These are phyloP conservation scores for Trypanosoma melophagium DNA, from an alignment of 208 protist species.

Conservation along the genomic window DNA sequence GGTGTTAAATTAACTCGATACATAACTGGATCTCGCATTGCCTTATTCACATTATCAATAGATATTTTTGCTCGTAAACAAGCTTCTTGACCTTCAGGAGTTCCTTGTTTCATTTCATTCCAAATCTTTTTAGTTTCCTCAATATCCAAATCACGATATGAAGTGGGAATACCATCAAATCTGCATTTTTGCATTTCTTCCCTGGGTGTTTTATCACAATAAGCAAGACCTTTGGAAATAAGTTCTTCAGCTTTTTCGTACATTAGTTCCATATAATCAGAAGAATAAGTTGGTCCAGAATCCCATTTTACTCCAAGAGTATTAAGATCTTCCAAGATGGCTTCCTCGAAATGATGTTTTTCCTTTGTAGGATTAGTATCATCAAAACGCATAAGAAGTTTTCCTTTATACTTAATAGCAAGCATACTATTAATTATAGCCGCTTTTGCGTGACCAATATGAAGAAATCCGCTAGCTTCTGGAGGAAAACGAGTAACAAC, in stretches of 20 bases:
- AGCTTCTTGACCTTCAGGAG: constrained; percentile 87
- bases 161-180: constrained; percentile 90
- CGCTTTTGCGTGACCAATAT: constrained; percentile 99
- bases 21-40: constrained; percentile 97
- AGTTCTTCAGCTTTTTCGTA: constrained; percentile 88
- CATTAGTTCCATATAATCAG: constrained; percentile 97
- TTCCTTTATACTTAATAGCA: constrained; percentile 95
- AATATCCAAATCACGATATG: constrained; percentile 82
- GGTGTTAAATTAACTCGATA: constrained; percentile 94
- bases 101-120: constrained; percentile 93
- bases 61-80: constrained; percentile 98
- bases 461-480: constrained; percentile 96
- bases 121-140: constrained; percentile 96
- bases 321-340: constrained; percentile 95
- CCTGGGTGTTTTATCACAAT: constrained; percentile 96
- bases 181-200: constrained; percentile 95
- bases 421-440: constrained; percentile 98
- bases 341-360: constrained; percentile 95
- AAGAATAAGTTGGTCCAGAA: constrained; percentile 92
- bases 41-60: constrained; percentile 93
- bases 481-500: constrained; percentile 97
- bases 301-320: constrained; percentile 92
- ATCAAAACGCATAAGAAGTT: constrained; percentile 99
- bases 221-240: constrained; percentile 92
- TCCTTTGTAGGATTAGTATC: constrained; percentile 99